Evolutionary conservation across 345 rosid genomes (phyloP).

Genomic region (Punica granatum): DNA sequence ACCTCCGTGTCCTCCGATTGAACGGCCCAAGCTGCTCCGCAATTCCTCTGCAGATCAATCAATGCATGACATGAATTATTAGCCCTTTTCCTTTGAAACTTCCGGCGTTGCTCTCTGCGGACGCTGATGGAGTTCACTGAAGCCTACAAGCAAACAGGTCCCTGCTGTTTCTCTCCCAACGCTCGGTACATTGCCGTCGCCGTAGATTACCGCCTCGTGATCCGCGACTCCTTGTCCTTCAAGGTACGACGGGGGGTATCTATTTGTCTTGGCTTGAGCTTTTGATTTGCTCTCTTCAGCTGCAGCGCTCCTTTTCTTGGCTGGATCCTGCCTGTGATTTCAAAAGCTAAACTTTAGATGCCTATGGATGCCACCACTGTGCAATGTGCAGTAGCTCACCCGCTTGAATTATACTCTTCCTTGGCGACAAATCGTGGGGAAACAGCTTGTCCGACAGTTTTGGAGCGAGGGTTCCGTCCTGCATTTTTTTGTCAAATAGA

Average conservation of each 20-base stretch:
- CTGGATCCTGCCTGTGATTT: not conserved
- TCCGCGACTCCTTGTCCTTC: constrained; percentile 75
- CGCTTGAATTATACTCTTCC: not conserved
- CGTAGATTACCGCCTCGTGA: constrained; percentile 79
- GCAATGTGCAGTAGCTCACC: not conserved
- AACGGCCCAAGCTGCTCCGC: too few relatives aligned
- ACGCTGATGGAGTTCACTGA: constrained; percentile 85
- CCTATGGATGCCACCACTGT: not conserved
- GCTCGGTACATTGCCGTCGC: constrained; percentile 84
- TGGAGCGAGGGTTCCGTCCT: not conserved
- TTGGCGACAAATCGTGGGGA: not conserved
- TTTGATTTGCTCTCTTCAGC: not conserved
- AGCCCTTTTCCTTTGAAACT: too few relatives aligned
- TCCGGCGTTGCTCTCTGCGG: too few relatives aligned
- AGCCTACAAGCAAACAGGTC: constrained; percentile 79
- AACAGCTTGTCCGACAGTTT: not conserved
- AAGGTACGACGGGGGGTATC: constrained; percentile 35
- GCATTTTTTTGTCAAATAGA: not conserved
- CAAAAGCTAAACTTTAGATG: not conserved
- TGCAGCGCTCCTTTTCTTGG: not conserved
- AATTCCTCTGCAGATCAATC: too few relatives aligned
- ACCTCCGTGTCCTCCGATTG: too few relatives aligned
- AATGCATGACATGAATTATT: too few relatives aligned
- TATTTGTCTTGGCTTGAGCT: not conserved
- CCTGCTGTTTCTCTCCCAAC: constrained; percentile 87